Conservation (phyloP, 2,329 filamentous ascomycete species). For the Rutstroemia sp. region DNA sequence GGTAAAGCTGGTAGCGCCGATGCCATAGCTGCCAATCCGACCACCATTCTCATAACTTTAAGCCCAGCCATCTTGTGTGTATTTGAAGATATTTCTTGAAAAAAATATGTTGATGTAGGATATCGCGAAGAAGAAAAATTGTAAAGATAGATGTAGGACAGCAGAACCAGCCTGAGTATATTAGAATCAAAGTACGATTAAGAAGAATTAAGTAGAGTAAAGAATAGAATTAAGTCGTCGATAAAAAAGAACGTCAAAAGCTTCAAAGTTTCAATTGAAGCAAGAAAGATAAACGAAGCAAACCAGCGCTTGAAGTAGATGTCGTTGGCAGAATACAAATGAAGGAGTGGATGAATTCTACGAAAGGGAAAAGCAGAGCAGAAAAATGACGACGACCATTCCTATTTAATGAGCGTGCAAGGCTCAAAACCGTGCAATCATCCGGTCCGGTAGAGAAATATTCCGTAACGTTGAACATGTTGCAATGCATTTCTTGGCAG, state of each 20-base stretch:
- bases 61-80: conserved; percentile 26
- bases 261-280: conserved; percentile 8
- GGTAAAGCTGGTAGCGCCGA: conserved; percentile 26
- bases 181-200: conserved; percentile 16
- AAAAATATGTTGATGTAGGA: too few relatives aligned
- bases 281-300: conserved; percentile 19
- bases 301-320: conserved; percentile 27
- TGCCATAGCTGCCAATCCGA: conserved; percentile 21
- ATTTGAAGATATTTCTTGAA: too few relatives aligned
- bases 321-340: neutral
- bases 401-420: too few relatives aligned
- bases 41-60: conserved; percentile 22
- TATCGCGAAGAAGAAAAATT: neutral
- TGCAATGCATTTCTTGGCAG: too few relatives aligned
- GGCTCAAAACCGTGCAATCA: too few relatives aligned
- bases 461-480: too few relatives aligned
- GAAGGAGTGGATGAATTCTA: neutral
- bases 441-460: too few relatives aligned
- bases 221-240: conserved; percentile 4
- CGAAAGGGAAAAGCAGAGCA: neutral
- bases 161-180: conserved; percentile 28
- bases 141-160: conserved; percentile 8
- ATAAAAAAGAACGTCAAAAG: conserved; percentile 19
- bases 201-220: conserved; percentile 19
- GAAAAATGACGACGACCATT: too few relatives aligned